phyloP scores from a whole-genome alignment of 179 eudicot genomes.

The Patellifolia procumbens region DNA sequence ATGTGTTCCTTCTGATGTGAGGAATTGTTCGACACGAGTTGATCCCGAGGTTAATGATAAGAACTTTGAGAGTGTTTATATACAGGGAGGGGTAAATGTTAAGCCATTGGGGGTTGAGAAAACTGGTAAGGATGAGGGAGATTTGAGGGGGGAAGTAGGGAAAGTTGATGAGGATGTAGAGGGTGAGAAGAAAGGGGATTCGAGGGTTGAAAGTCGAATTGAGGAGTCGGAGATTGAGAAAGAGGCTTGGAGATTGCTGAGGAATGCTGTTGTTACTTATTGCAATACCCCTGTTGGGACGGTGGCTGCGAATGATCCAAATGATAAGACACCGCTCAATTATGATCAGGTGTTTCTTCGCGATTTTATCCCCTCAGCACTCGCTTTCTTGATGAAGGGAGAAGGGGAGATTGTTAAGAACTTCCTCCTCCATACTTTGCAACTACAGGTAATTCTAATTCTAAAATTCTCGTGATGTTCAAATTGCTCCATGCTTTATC shows the following conservation, averaged over 20 bases:
- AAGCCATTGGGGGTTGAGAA: conserved; percentile 62
- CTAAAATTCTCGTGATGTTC: neutral
- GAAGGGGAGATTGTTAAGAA: conserved; percentile 93
- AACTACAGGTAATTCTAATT: conserved; percentile 62
- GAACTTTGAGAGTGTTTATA: conserved; percentile 56
- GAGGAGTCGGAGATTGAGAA: conserved; percentile 67
- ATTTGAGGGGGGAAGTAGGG: conserved; percentile 14
- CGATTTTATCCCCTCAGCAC: conserved; percentile 95
- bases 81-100: conserved; percentile 56
- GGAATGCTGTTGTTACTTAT: conserved; percentile 69
- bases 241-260: conserved; percentile 87
- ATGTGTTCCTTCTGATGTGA: conserved; percentile 34
- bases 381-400: conserved; percentile 94
- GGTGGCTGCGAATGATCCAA: conserved; percentile 84
- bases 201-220: conserved; percentile 22
- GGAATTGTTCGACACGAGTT: conserved; percentile 50
- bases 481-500: neutral
- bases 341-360: conserved; percentile 96
- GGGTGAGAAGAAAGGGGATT: conserved; percentile 30
- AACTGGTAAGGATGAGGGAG: conserved; percentile 27
- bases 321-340: conserved; percentile 68
- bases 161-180: conserved; percentile 29
- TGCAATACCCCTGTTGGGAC: conserved; percentile 88
- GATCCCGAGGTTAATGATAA: conserved; percentile 49
- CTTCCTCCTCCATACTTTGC: conserved; percentile 86